Conservation (phyloP, 2,329 filamentous ascomycete species). For the Malbranchea cinnamomea region DNA sequence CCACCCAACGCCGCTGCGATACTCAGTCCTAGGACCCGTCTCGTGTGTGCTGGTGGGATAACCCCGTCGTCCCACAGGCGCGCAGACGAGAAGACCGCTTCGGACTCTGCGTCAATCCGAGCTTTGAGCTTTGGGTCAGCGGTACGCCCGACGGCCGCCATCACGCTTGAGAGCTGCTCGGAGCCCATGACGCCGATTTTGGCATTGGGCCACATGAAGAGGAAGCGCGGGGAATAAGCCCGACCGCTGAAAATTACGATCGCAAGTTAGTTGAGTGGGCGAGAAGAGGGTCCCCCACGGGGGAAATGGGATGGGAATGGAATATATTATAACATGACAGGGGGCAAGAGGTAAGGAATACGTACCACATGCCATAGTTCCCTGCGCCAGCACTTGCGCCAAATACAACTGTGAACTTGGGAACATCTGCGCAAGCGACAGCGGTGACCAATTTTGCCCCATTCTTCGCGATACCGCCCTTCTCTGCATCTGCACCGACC, state of each 20-base stretch:
- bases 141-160: constrained; percentile 81
- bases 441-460: constrained; percentile 94
- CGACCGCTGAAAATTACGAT: constrained; percentile 44
- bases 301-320: not conserved
- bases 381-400: constrained; percentile 85
- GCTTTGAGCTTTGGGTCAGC: constrained; percentile 67
- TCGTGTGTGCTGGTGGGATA: constrained; percentile 62
- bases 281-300: not conserved
- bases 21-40: constrained; percentile 57
- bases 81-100: constrained; percentile 76
- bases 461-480: constrained; percentile 92
- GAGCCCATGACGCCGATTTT: constrained; percentile 91
- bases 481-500: constrained; percentile 85
- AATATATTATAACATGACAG: constrained; percentile 1
- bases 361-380: constrained; percentile 90
- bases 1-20: constrained; percentile 57
- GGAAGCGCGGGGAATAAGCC: constrained; percentile 76
- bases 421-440: constrained; percentile 83
- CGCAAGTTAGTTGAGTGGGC: constrained; percentile 4
- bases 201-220: constrained; percentile 98
- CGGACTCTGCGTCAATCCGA: constrained; percentile 78
- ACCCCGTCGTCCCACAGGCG: constrained; percentile 83
- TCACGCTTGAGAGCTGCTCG: constrained; percentile 80
- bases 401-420: constrained; percentile 95
- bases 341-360: constrained; percentile 10